These are phyloP conservation scores for Magnusiomyces tetraspermus DNA, from an alignment of 1,139 yeast genomes.

Conservation along the genomic window DNA sequence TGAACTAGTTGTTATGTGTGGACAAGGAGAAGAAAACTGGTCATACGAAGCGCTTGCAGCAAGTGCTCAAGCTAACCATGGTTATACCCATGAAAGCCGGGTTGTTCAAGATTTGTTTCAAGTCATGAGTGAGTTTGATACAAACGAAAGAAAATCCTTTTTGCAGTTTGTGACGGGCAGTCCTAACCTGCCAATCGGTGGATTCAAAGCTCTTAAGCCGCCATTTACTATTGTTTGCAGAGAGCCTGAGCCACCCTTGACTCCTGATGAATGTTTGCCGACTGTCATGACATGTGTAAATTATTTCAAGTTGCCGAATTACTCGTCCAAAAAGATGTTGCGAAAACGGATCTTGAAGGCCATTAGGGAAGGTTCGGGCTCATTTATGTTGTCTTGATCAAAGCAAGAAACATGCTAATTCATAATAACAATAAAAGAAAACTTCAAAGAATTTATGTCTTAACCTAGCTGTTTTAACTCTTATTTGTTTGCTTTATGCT, in stretches of 20 bases:
- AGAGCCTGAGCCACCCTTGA: slow-evolving; percentile 47
- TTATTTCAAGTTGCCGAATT: slow-evolving; percentile 80
- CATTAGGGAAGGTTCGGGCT: slow-evolving; percentile 79
- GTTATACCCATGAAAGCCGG: slow-evolving; percentile 64
- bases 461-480: too few species aligned
- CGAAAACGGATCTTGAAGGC: slow-evolving; percentile 54
- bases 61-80: slow-evolving; percentile 79
- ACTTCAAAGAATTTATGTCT: too few species aligned
- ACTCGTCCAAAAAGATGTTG: slow-evolving; percentile 56
- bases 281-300: slow-evolving; percentile 99
- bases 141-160: slow-evolving; percentile 56
- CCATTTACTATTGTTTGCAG: slow-evolving; percentile 81
- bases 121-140: slow-evolving; percentile 47
- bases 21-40: slow-evolving; percentile 85
- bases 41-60: slow-evolving; percentile 45
- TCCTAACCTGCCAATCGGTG: slow-evolving; percentile 89
- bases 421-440: too few species aligned
- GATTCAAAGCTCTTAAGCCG: slow-evolving; percentile 76
- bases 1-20: slow-evolving; percentile 64
- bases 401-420: too few species aligned
- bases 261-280: slow-evolving; percentile 76
- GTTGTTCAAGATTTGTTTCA: slow-evolving; percentile 52
- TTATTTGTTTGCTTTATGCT: too few species aligned
- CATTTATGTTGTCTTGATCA: slow-evolving; percentile 81
- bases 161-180: slow-evolving; percentile 89